Base-by-base conservation (phyloP, 2,329 filamentous ascomycete genomes). In the Aspergillus ibericus region DNA sequence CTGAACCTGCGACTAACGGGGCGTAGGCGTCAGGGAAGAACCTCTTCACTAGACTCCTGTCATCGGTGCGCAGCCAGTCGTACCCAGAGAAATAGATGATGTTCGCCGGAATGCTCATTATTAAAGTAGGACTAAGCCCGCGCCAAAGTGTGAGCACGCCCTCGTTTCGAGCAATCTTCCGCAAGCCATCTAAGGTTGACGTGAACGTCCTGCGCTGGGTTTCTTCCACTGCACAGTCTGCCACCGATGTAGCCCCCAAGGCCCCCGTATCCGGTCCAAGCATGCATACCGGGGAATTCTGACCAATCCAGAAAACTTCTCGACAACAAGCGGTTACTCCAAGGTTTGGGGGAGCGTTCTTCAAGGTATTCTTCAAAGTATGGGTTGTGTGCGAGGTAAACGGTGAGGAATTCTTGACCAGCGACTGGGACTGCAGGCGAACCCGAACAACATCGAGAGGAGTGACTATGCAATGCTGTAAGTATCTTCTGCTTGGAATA, bases 41-140 rank as follows among this genome's bases (percentile, higher is more conserved):
- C 42, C 80, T 81, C 35, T 82, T 83, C 62, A 98, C 84, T 0
- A 92, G 93, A 66, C 91, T 96, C 42, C 78, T 79, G 1, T 81
- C 79, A 68, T 91, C 89, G 63, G 84, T 90, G 35, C 95, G 88
- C 59, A 99, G 75, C 89, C 92, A 97, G 71, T 99, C 95, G 76
- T 99, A 99, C 38, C 95, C 95, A 12, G 95, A 96, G 70, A 98
- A 97, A 77, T 99, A 99, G 65, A 99, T 98, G 66, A 99, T 95
- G 73, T 99, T 99, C 25, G 88, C 92, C 0, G 95, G 95, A 5
- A 99, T 85, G 0, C 92, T 88, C 95, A 99, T 99, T 63, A 92
- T 84, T 20, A 99, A 80, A 0, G 95, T 99, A 0, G 95, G 93
- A n/a, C 91, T 96, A 5, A 99, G 80, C 0, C 95, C 95, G 61